Evolutionary conservation across 2,329 filamentous ascomycete species (phyloP), one percentile per base, ranked within the genome.

Genomic region (Neofusicoccum laricinum): DNA sequence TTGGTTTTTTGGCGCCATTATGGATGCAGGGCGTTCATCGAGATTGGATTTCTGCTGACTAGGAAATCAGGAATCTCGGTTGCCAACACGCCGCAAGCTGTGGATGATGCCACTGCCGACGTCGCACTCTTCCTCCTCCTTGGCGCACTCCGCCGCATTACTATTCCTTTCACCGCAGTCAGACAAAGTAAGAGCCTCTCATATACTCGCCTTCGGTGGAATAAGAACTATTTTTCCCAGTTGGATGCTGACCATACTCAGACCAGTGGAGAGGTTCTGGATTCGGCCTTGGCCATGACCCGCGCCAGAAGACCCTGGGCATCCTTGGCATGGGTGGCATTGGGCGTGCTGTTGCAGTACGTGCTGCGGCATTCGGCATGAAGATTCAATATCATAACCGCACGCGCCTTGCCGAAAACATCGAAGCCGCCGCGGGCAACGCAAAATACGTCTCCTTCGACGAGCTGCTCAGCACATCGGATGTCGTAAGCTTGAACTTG

Each of bases 241-340:
- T 36, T 1, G 10, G 34, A 38, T 36, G 17, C 67, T 73, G 59
- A 73, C 53, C 14, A 0, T 25, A n/a, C 15, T 5, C 30, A 53
- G 70, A 73, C 32, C 67, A 74, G 15, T 77, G 74, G 73, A 70
- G 77, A 40, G 79, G 79, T 50, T 69, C 69, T 15, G 69, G 69
- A 41, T 78, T 81, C 48, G 73, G 72, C 1, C 79, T 85, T 40
- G 83, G 83, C 14, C 82, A 83, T 68, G 83, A 85, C 63, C 83
- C 83, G 2, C 80, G 81, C 68, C 80, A 81, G 65, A 84, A 84
- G 70, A 75, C 75, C 1, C 78, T 85, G 70, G 85, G 84, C 4
- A 84, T 87, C 64, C 73, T 88, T 1, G 85, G 85, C 11, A 86
- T 87, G 83, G 85, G 85, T 30, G 84, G 85, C 10, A 87, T 88